Percentiles rank a stretch among this genome's conserved stretches.
Evolutionary conservation across 148 eudicot species (phyloP).

Genomic region (Mesembryanthemum crystallinum): DNA sequence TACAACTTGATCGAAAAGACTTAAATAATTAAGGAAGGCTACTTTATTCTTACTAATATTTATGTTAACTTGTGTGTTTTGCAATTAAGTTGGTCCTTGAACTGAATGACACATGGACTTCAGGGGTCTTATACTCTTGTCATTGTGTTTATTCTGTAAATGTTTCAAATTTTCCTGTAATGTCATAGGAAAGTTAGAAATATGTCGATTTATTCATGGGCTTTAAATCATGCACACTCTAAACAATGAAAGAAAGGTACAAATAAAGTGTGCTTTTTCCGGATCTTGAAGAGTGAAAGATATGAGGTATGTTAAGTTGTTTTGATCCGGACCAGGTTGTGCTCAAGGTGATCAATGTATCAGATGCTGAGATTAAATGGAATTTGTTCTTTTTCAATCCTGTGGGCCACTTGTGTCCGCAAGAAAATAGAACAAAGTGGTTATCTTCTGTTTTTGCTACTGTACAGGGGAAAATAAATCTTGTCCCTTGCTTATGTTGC

Average conservation of each 20-base stretch:
- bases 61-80: too few species aligned
- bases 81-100: neutral
- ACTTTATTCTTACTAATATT: neutral
- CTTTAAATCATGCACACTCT: neutral
- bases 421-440: neutral
- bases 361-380: neutral
- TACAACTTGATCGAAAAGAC: neutral
- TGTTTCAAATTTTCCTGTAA: neutral
- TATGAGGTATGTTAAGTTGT: neutral
- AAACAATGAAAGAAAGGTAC: neutral
- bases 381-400: neutral
- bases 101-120: neutral
- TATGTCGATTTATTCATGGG: neutral
- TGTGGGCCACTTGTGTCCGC: neutral
- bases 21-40: neutral
- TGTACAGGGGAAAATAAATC: neutral
- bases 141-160: neutral
- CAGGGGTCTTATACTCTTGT: neutral
- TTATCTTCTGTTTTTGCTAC: neutral
- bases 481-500: neutral
- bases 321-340: neutral
- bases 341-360: neutral
- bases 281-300: neutral
- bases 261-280: neutral
- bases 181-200: neutral